A percentile compares a stretch with the other conserved stretches of the same genome.
phyloP scores from a whole-genome alignment of 2,329 filamentous ascomycete genomes.

The Dryadomyces quercivorus region DNA sequence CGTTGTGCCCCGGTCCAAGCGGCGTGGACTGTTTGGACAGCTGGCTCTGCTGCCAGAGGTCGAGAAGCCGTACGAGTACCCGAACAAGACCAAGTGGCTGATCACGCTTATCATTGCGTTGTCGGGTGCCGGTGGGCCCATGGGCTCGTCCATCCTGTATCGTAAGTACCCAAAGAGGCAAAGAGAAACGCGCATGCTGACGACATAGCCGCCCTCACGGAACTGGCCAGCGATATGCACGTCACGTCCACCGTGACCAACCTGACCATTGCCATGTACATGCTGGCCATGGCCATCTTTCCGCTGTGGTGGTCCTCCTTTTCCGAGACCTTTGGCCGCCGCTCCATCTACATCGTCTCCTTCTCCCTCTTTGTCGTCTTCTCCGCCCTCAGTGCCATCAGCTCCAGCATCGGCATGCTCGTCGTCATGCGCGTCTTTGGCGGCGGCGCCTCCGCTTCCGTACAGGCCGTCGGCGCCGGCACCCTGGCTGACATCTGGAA shows the following conservation, averaged over 20 bases:
- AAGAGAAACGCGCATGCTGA: not conserved
- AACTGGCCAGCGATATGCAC: slow-evolving; percentile 50
- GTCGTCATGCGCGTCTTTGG: slow-evolving; percentile 60
- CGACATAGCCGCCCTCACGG: slow-evolving; percentile 49
- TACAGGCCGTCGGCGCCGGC: slow-evolving; percentile 72
- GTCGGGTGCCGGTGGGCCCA: slow-evolving; percentile 64
- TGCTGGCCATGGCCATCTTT: slow-evolving; percentile 74
- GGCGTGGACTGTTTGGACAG: slow-evolving; percentile 61
- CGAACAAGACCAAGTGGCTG: slow-evolving; percentile 66
- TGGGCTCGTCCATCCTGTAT: slow-evolving; percentile 76
- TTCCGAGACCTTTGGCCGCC: slow-evolving; percentile 58
- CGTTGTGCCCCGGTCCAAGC: slow-evolving; percentile 31
- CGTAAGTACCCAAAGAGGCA: slow-evolving; percentile 39
- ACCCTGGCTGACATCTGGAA: slow-evolving; percentile 79
- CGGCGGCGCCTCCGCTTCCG: slow-evolving; percentile 67
- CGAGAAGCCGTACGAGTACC: slow-evolving; percentile 62
- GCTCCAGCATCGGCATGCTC: slow-evolving; percentile 60
- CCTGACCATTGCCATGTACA: slow-evolving; percentile 65
- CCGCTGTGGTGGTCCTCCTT: slow-evolving; percentile 82
- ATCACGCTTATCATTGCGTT: slow-evolving; percentile 69
- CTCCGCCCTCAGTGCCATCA: slow-evolving; percentile 56
- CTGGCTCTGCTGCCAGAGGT: slow-evolving; percentile 63
- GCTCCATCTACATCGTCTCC: slow-evolving; percentile 66
- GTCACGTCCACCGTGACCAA: slow-evolving; percentile 57
- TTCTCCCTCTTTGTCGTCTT: slow-evolving; percentile 64